These are phyloP conservation scores for Boechera retrofracta DNA, from an alignment of 345 rosid genomes.

Conservation along the genomic window DNA sequence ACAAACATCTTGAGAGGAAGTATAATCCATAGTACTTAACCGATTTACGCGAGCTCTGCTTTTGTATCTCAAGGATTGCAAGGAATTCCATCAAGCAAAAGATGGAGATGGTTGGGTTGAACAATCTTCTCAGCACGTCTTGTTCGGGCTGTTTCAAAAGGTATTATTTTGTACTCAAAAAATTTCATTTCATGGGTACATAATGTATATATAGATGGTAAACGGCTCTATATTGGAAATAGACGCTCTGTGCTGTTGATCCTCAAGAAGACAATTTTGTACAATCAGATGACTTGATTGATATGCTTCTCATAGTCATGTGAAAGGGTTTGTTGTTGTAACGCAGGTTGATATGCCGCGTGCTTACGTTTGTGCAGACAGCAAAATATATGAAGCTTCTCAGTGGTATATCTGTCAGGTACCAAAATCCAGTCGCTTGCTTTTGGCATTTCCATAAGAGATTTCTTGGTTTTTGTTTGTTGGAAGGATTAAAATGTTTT, in stretches of 20 bases:
- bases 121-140: conserved; percentile 78
- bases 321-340: conserved; percentile 33
- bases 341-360: conserved; percentile 78
- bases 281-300: neutral
- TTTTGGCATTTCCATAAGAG: conserved; percentile 13
- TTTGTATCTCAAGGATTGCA: conserved; percentile 74
- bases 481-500: conserved; percentile 29
- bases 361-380: conserved; percentile 89
- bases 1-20: conserved; percentile 25
- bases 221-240: neutral
- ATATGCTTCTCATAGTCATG: conserved; percentile 8
- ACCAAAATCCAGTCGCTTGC: conserved; percentile 15
- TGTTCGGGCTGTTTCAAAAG: conserved; percentile 91
- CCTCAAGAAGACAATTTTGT: conserved; percentile 3
- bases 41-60: neutral
- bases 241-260: conserved; percentile 12
- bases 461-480: neutral
- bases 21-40: conserved; percentile 14
- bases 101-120: conserved; percentile 99
- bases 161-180: conserved; percentile 38
- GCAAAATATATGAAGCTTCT: conserved; percentile 87
- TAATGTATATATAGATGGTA: neutral
- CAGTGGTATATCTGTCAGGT: conserved; percentile 99
- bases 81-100: conserved; percentile 90
- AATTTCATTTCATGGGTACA: conserved; percentile 2